Evolutionary conservation across 2,329 filamentous ascomycete genomes (phyloP).

Genomic region (Cladobotryum mycophilum): DNA sequence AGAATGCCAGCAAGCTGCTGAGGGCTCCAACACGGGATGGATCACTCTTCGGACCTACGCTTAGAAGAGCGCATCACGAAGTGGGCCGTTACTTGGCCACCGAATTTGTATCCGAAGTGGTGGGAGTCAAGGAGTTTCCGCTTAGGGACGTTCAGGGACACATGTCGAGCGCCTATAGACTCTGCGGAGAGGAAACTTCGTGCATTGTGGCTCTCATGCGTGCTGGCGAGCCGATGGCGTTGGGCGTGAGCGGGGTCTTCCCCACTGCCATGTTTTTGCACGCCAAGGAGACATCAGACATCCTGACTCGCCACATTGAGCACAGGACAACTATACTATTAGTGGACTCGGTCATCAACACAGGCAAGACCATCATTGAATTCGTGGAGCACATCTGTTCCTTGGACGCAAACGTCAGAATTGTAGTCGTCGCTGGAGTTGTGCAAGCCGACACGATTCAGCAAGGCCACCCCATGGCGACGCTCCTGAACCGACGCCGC

Average conservation of each 20-base stretch:
- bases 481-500: conserved; percentile 13
- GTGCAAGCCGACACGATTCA: conserved; percentile 36
- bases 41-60: conserved; percentile 32
- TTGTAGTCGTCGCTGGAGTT: conserved; percentile 51
- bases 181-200: conserved; percentile 42
- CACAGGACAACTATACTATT: conserved; percentile 39
- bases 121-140: conserved; percentile 43
- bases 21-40: conserved; percentile 49
- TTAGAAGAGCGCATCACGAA: conserved; percentile 43
- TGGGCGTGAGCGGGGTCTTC: conserved; percentile 49
- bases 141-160: conserved; percentile 49
- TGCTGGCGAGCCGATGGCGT: conserved; percentile 55
- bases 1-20: conserved; percentile 42
- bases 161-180: conserved; percentile 36
- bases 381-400: conserved; percentile 43
- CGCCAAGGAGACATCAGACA: conserved; percentile 30
- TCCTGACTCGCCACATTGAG: conserved; percentile 36
- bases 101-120: conserved; percentile 37
- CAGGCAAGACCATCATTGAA: conserved; percentile 40
- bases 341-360: conserved; percentile 58
- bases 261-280: conserved; percentile 47
- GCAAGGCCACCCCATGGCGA: conserved; percentile 8
- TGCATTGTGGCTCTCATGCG: conserved; percentile 57
- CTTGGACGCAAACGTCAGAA: conserved; percentile 31
- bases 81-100: conserved; percentile 49